phyloP scores from a whole-genome alignment of 306 rosid species.

The Cotoneaster glaucophyllus region DNA sequence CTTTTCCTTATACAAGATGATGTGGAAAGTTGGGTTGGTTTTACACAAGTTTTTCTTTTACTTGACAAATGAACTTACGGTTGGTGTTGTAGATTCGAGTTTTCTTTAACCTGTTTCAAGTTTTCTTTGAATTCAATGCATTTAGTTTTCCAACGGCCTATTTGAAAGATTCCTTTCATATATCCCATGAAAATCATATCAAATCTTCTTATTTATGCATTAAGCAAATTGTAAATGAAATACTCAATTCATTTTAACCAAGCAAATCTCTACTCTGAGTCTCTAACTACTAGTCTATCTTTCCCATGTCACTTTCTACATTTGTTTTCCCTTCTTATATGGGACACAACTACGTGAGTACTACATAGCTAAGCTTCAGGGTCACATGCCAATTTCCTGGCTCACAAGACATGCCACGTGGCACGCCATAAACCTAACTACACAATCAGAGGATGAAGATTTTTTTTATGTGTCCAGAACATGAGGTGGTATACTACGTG shows the following conservation, averaged over 20 bases:
- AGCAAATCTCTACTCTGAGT: neutral
- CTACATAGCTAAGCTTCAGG: conserved; percentile 8
- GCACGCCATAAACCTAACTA: conserved; percentile 22
- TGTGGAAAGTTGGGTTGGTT: too few relatives aligned
- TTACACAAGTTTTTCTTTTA: too few relatives aligned
- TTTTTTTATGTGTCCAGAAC: too few relatives aligned
- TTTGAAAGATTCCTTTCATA: neutral
- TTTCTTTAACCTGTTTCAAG: too few relatives aligned
- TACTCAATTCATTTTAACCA: neutral
- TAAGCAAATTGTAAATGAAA: neutral
- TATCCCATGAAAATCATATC: neutral
- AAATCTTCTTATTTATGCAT: neutral
- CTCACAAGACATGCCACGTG: conserved; percentile 68
- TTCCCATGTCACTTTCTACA: neutral
- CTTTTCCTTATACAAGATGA: too few relatives aligned
- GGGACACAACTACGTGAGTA: conserved; percentile 56
- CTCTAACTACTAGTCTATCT: neutral
- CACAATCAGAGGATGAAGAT: neutral
- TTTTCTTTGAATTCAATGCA: too few relatives aligned
- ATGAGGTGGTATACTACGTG: too few relatives aligned
- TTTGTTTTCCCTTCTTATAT: conserved; percentile 15
- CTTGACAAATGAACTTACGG: too few relatives aligned
- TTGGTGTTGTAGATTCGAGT: too few relatives aligned
- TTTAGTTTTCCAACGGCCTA: too few relatives aligned
- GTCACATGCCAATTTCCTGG: conserved; percentile 71